Evolutionary conservation across 116 monocot genomes (phyloP).

Genomic region (Zostera marina): DNA sequence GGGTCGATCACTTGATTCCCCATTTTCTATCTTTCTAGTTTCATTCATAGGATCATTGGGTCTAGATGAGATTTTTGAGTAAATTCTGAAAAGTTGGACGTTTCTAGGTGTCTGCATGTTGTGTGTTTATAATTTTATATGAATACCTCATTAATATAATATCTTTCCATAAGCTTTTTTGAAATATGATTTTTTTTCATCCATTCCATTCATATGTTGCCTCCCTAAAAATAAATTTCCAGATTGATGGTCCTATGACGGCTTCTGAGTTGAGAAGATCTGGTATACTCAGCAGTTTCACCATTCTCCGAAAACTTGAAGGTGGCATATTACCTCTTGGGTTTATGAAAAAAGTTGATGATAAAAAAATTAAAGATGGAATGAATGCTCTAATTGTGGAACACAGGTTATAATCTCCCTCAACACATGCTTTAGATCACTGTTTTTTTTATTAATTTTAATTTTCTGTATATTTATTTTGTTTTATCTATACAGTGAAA

Average conservation of each 20-base stretch:
- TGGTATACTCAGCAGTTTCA: slow-evolving; percentile 60
- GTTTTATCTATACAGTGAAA: slow-evolving; percentile 36
- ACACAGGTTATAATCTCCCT: slow-evolving; percentile 34
- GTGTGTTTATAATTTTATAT: no score
- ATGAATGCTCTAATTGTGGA: slow-evolving; percentile 41
- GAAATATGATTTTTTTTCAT: background rate
- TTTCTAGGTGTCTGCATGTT: no score
- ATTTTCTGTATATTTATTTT: background rate
- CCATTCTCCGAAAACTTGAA: slow-evolving; percentile 79
- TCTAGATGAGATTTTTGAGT: no score
- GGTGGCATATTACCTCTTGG: slow-evolving; percentile 82
- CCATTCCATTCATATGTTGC: background rate
- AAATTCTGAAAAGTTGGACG: no score
- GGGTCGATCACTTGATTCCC: no score
- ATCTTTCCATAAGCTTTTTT: no score
- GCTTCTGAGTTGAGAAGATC: slow-evolving; percentile 54
- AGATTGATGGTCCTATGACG: slow-evolving; percentile 90
- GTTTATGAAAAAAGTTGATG: slow-evolving; percentile 45
- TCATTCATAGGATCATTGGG: no score
- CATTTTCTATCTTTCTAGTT: no score
- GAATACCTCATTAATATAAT: no score
- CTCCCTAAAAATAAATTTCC: background rate
- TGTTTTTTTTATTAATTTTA: background rate
- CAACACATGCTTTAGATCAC: background rate
- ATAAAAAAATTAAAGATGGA: slow-evolving; percentile 62